These are phyloP conservation scores for Paramarasmius palmivorus DNA, from an alignment of 1,284 basidiomycete species.

Conservation along the genomic window DNA sequence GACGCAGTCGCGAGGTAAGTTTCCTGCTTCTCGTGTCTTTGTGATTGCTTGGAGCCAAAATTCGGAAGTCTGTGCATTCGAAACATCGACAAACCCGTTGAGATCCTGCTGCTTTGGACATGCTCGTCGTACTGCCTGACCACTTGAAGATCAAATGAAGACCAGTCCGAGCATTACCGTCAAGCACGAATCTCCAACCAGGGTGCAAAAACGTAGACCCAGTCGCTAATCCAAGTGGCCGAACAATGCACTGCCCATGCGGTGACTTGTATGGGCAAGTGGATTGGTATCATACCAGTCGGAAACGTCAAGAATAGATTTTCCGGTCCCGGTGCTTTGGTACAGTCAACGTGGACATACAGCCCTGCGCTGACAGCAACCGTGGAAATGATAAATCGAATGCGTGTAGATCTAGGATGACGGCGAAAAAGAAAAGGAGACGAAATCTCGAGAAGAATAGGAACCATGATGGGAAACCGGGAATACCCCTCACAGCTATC, in stretches of 20 bases:
- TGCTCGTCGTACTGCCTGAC: not conserved
- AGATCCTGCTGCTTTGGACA: too few relatives aligned
- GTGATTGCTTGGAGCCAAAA: too few relatives aligned
- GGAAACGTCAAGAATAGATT: not conserved
- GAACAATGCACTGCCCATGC: not conserved
- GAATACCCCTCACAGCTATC: not conserved
- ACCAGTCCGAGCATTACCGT: not conserved
- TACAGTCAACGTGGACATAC: not conserved
- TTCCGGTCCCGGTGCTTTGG: too few relatives aligned
- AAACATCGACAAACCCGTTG: too few relatives aligned
- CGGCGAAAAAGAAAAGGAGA: slow-evolving; percentile 6
- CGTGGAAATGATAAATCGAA: not conserved
- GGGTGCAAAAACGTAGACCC: not conserved
- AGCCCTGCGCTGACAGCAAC: not conserved
- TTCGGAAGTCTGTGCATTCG: too few relatives aligned
- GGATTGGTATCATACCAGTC: not conserved
- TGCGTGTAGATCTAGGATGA: not conserved
- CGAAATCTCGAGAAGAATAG: slow-evolving; percentile 3
- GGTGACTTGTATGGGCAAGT: slow-evolving; percentile 1
- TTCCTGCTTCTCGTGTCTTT: too few relatives aligned
- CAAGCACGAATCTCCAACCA: not conserved
- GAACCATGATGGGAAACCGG: not conserved
- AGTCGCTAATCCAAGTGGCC: not conserved
- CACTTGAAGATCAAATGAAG: not conserved
- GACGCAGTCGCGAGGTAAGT: too few relatives aligned